Evolutionary conservation across 2,329 filamentous ascomycete species (phyloP).

Genomic region (Fonsecaea pedrosoi): DNA sequence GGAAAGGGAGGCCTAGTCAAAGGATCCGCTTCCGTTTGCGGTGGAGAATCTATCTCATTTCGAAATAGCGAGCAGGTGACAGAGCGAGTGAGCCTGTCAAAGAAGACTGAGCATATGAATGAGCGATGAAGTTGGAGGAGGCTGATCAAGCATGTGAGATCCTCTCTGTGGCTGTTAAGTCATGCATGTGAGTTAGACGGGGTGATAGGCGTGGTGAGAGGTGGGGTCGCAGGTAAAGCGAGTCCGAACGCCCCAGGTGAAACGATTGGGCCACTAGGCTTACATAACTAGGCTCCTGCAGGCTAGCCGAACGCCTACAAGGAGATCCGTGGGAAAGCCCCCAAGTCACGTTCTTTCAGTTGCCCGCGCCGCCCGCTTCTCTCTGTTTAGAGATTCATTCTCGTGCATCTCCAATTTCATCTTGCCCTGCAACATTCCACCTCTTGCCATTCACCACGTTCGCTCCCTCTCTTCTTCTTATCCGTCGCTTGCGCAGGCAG

Average conservation of each 20-base stretch:
- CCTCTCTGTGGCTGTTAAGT: not conserved
- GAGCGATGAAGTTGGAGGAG: not conserved
- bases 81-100: not conserved
- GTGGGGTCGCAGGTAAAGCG: not conserved
- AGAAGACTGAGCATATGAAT: not conserved
- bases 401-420: conserved; percentile 18
- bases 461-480: conserved; percentile 13
- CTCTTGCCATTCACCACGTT: conserved; percentile 18
- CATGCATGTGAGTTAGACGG: not conserved
- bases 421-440: not conserved
- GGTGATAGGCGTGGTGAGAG: not conserved
- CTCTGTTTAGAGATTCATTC: conserved; percentile 27
- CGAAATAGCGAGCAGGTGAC: conserved; percentile 1
- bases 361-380: conserved; percentile 24
- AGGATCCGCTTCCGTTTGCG: conserved; percentile 32
- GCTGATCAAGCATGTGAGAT: not conserved
- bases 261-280: not conserved
- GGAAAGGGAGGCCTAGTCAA: conserved; percentile 26
- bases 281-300: conserved; percentile 11
- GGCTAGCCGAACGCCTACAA: conserved; percentile 2
- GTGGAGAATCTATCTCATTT: conserved; percentile 22
- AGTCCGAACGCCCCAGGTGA: not conserved
- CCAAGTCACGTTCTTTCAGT: conserved; percentile 26
- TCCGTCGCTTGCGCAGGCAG: conserved; percentile 17
- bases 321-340: not conserved